Base-by-base conservation (phyloP, 192 early-diverging fungal genomes). In the Linnemannia hyalina region DNA sequence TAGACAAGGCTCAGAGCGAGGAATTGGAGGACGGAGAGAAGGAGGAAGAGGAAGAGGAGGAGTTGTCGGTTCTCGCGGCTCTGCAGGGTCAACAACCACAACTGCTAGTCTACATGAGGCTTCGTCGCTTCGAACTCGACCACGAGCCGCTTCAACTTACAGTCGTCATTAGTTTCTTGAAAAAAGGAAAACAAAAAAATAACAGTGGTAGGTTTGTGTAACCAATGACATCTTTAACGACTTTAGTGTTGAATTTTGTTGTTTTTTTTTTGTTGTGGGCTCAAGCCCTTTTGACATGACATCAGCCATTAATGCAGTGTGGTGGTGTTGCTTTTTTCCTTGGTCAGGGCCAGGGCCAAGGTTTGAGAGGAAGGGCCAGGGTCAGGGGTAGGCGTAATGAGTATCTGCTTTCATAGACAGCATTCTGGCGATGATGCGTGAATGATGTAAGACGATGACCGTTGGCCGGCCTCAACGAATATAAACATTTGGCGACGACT, bases 161-260 rank as follows among this genome's bases (percentile, higher is more conserved):
- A 68, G 49, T 57, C 80, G 74, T 70, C 80, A 75, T 70, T 81
- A 69, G 47, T 65, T 65, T 65, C 32, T n/a, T 57, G 11, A 44
- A 10, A 1, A 57, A 57, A 57, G 8, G 8, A 11, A 29, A 63
- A 26, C 23, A 65, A 63, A 29, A 29, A 6, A 57, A 57, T n/a
- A 9, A 35, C 35, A 35, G 35, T 35, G 55, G n/a, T 7, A 23
- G 7, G 55, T n/a, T 8, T 60, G 57, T 65, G 60, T 65, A 65
- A 65, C 60, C n/a, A 15, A 65, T 65, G 60, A 65, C 60, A 65
- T 32, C 60, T 26, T 65, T 8, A 4, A 32, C 18, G 18, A 4
- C 49, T 13, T 65, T 65, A 65, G 29, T 65, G 26, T 15, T 26
- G 55, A n/a, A 18, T 23, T 57, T n/a, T 26, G n/a, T 26, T 63